Percentiles rank a stretch among this genome's conserved stretches.
Evolutionary conservation across 2,329 filamentous ascomycete genomes (phyloP).

Genomic region (Phialocephala sp.): DNA sequence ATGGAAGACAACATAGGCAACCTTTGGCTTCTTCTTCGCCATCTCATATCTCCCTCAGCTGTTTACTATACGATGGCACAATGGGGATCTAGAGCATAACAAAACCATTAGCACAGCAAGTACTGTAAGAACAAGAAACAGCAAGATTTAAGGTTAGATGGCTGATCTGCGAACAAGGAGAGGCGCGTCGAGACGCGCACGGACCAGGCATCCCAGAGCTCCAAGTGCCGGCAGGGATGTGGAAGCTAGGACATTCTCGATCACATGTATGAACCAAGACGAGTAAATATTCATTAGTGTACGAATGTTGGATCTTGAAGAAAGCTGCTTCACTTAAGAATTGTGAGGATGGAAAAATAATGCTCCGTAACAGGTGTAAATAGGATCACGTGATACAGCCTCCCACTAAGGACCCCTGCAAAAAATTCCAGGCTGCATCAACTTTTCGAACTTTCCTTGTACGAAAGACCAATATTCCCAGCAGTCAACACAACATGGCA

Average conservation of each 20-base stretch:
- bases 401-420: neutral
- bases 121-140: neutral
- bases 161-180: neutral
- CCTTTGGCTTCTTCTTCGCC: constrained; percentile 14
- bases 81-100: neutral
- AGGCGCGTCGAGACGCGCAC: constrained; percentile 2
- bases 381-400: neutral
- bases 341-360: too few species aligned
- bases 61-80: neutral
- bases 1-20: constrained; percentile 26
- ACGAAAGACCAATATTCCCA: neutral
- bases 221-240: neutral
- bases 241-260: neutral
- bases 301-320: neutral
- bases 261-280: neutral
- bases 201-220: neutral
- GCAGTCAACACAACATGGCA: constrained; percentile 36
- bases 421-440: constrained; percentile 4
- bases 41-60: neutral
- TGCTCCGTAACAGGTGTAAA: too few species aligned
- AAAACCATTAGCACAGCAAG: neutral
- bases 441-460: neutral
- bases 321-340: neutral
- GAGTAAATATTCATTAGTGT: too few species aligned
- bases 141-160: neutral